phyloP scores from a whole-genome alignment of 345 rosid genomes.

The Sonneratia alba region DNA sequence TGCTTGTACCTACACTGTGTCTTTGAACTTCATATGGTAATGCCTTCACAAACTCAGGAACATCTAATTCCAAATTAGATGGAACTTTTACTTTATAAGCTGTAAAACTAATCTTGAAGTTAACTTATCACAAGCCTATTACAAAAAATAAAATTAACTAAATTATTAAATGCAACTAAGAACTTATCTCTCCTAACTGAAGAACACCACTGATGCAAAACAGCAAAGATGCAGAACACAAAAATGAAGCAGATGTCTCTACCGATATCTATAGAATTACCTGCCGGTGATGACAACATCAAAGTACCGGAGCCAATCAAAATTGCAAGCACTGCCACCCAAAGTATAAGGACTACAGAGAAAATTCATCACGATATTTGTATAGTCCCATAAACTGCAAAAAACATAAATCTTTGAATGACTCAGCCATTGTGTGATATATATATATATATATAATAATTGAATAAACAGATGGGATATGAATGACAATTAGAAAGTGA shows the following conservation, averaged over 20 bases:
- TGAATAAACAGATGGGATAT: not conserved
- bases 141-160: not conserved
- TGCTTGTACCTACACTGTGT: not conserved
- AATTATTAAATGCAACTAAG: not conserved
- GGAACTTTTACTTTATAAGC: not conserved
- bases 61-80: not conserved
- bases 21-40: not conserved
- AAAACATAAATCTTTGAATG: slow-evolving; percentile 7
- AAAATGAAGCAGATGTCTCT: not conserved
- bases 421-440: not conserved
- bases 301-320: slow-evolving; percentile 88
- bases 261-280: slow-evolving; percentile 22
- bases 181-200: not conserved
- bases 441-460: not conserved
- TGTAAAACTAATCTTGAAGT: not conserved
- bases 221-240: not conserved
- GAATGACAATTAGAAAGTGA: not conserved
- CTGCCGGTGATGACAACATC: slow-evolving; percentile 96
- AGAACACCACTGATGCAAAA: not conserved
- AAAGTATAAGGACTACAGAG: slow-evolving; percentile 48
- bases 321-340: slow-evolving; percentile 39
- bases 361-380: slow-evolving; percentile 91
- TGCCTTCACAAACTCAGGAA: not conserved
- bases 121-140: not conserved
- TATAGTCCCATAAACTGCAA: slow-evolving; percentile 98